A percentile compares a stretch with the other conserved stretches of the same genome.
These are phyloP conservation scores for Apiotrichum laibachii DNA, from an alignment of 1,284 basidiomycete genomes.

Conservation along the genomic window DNA sequence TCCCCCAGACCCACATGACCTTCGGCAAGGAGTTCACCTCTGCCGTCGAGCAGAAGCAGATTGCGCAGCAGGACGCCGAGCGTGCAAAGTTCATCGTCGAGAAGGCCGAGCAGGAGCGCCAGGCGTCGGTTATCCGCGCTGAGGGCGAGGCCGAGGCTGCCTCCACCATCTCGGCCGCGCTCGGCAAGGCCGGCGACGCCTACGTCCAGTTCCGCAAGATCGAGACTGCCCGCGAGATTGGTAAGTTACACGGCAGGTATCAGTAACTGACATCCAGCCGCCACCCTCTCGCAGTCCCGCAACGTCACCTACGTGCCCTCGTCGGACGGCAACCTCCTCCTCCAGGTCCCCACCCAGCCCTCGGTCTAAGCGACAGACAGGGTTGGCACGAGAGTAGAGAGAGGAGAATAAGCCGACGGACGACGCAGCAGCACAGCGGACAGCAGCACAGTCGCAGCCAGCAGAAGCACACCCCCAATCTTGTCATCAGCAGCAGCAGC, in stretches of 20 bases:
- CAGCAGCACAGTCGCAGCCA: too few relatives aligned
- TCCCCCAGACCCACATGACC: conserved; percentile 56
- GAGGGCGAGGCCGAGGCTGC: conserved; percentile 99
- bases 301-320: conserved; percentile 88
- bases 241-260: conserved; percentile 18
- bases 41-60: conserved; percentile 90
- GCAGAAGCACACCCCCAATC: not conserved
- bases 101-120: conserved; percentile 92
- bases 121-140: conserved; percentile 94
- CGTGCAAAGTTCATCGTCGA: conserved; percentile 99
- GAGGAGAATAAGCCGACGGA: not conserved
- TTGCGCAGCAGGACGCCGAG: conserved; percentile 75
- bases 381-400: not conserved
- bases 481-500: conserved; percentile 15
- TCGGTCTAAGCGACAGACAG: conserved; percentile 36
- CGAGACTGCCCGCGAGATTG: conserved; percentile 94
- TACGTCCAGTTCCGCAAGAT: conserved; percentile 95
- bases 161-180: conserved; percentile 82
- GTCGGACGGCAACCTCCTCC: conserved; percentile 69
- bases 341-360: conserved; percentile 72
- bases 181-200: conserved; percentile 83
- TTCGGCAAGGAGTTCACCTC: conserved; percentile 58
- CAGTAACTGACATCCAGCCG: too few relatives aligned
- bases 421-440: not conserved
- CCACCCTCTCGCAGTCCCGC: conserved; percentile 67